Evolutionary conservation across 768 basidiomycete species (phyloP).

Genomic region (Lepiota venenata): DNA sequence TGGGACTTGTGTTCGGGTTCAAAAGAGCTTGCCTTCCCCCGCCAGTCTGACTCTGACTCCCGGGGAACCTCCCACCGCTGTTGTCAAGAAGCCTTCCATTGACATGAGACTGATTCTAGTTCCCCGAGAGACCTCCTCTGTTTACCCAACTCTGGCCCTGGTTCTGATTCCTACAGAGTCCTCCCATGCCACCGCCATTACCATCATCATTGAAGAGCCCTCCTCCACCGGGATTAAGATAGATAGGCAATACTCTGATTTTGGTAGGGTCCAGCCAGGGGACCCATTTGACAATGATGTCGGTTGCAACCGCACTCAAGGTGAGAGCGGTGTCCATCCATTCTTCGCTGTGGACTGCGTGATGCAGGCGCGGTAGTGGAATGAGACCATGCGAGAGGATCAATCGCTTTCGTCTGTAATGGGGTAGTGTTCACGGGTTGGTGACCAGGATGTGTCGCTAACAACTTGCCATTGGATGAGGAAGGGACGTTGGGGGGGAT

Average conservation of each 20-base stretch:
- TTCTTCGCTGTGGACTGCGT: constrained; percentile 54
- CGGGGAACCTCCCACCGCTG: no score
- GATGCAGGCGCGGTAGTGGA: constrained; percentile 55
- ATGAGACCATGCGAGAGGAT: constrained; percentile 37
- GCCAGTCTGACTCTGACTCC: no score
- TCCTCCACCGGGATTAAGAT: not conserved
- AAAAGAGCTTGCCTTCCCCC: no score
- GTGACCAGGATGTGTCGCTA: constrained; percentile 45
- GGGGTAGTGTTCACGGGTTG: constrained; percentile 58
- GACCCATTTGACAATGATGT: not conserved
- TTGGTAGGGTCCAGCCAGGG: not conserved
- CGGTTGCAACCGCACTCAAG: constrained; percentile 43
- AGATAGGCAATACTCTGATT: not conserved
- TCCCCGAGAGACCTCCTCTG: no score
- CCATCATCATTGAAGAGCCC: no score
- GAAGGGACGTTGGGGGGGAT: not conserved
- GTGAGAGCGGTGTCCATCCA: constrained; percentile 52
- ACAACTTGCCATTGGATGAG: constrained; percentile 37
- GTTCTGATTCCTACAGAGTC: no score
- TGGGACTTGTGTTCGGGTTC: no score
- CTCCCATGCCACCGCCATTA: not conserved
- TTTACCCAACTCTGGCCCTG: no score
- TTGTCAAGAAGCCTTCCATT: no score
- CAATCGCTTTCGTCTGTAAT: constrained; percentile 37
- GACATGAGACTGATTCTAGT: no score